Conservation (phyloP, 192 early-diverging fungal genomes). For the Backusella circina region DNA sequence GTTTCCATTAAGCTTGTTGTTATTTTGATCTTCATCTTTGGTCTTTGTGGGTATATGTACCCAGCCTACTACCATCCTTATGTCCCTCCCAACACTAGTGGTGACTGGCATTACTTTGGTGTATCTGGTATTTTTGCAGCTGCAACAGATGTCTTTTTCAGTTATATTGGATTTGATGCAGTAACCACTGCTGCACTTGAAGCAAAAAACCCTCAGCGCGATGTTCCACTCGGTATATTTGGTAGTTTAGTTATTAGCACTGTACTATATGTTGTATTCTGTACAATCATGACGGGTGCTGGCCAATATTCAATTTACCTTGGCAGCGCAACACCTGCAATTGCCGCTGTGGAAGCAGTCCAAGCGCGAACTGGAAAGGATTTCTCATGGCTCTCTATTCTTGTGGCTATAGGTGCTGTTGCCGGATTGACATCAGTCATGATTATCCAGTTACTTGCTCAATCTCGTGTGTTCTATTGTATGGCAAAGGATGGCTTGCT, state of each 20-base stretch:
- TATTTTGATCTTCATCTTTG: constrained; percentile 79
- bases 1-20: constrained; percentile 73
- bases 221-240: constrained; percentile 88
- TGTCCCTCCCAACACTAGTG: constrained; percentile 53
- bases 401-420: constrained; percentile 78
- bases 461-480: constrained; percentile 83
- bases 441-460: constrained; percentile 68
- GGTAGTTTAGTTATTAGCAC: constrained; percentile 75
- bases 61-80: constrained; percentile 73
- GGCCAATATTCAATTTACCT: constrained; percentile 50
- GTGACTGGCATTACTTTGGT: constrained; percentile 59
- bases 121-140: constrained; percentile 66
- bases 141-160: constrained; percentile 71
- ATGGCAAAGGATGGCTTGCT: constrained; percentile 89
- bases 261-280: constrained; percentile 67
- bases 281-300: constrained; percentile 73
- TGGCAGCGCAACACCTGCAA: constrained; percentile 52
- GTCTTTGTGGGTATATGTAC: constrained; percentile 65
- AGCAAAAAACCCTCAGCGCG: constrained; percentile 69
- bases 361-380: constrained; percentile 31
- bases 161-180: constrained; percentile 88
- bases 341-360: constrained; percentile 35
- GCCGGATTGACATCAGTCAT: constrained; percentile 79
- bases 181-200: constrained; percentile 87
- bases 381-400: constrained; percentile 67